Conservation (phyloP, 2,329 filamentous ascomycete genomes). For the Lecanoromycetidae sp. region DNA sequence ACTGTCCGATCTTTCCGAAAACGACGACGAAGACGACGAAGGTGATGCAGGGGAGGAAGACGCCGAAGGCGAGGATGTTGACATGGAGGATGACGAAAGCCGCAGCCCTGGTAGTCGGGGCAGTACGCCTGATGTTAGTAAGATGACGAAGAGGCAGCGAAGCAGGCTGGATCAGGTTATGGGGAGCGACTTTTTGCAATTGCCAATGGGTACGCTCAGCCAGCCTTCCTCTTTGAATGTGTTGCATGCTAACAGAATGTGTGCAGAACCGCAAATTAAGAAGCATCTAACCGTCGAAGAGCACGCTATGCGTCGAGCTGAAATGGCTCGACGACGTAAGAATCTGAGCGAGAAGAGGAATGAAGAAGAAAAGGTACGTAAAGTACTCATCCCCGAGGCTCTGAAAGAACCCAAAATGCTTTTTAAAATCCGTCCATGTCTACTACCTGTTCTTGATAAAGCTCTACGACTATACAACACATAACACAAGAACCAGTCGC, state of each 20-base stretch:
- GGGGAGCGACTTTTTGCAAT: constrained; percentile 35
- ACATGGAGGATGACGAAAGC: constrained; percentile 29
- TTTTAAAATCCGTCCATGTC: neutral
- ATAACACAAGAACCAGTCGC: no score
- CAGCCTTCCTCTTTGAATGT: neutral
- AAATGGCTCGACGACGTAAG: constrained; percentile 62
- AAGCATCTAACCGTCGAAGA: constrained; percentile 63
- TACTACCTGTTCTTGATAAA: neutral
- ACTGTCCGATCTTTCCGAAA: constrained; percentile 25
- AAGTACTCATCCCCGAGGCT: neutral
- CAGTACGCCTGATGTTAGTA: constrained; percentile 51
- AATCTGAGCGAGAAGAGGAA: constrained; percentile 67
- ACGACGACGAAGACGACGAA: constrained; percentile 23
- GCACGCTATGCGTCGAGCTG: constrained; percentile 58
- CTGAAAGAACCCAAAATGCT: neutral
- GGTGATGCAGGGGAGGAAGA: constrained; percentile 32
- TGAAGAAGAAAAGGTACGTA: constrained; percentile 58
- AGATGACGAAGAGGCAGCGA: constrained; percentile 57
- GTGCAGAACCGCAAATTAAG: constrained; percentile 54
- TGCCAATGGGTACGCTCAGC: constrained; percentile 41
- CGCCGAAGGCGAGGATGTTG: constrained; percentile 23
- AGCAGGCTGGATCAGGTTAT: constrained; percentile 42
- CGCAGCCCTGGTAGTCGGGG: constrained; percentile 38
- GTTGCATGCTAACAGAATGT: neutral
- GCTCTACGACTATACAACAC: neutral